Percentiles rank a stretch among this genome's conserved stretches.
Conservation (phyloP, 768 basidiomycete genomes). For the Pleurotus djamor region DNA sequence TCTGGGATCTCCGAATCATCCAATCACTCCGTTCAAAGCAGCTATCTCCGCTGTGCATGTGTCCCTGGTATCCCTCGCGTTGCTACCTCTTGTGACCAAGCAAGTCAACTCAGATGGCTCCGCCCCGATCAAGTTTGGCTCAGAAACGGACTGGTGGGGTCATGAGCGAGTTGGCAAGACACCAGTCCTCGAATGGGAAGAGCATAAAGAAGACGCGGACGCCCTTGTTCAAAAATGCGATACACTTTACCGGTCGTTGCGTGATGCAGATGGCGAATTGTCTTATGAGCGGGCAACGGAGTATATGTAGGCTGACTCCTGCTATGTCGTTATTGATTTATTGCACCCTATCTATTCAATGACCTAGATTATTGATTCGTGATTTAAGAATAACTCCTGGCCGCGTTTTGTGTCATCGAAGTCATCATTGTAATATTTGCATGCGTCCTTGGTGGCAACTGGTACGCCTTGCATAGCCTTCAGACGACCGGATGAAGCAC, state of each 20-base stretch:
- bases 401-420: too few species aligned
- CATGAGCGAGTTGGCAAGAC: slow-evolving; percentile 45
- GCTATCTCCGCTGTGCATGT: slow-evolving; percentile 68
- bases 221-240: slow-evolving; percentile 57
- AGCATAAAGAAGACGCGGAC: slow-evolving; percentile 42
- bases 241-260: slow-evolving; percentile 39
- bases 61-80: slow-evolving; percentile 54
- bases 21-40: slow-evolving; percentile 59
- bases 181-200: slow-evolving; percentile 49
- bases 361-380: too few species aligned
- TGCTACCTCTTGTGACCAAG: slow-evolving; percentile 35
- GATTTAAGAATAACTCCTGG: too few species aligned
- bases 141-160: slow-evolving; percentile 59
- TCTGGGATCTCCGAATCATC: slow-evolving; percentile 65
- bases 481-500: too few species aligned
- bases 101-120: slow-evolving; percentile 9
- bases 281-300: background rate
- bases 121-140: slow-evolving; percentile 47
- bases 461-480: too few species aligned
- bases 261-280: slow-evolving; percentile 15
- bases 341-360: too few species aligned
- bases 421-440: too few species aligned
- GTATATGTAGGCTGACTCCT: background rate
- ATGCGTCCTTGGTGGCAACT: too few species aligned
- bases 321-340: background rate